Base-by-base conservation (phyloP, 2,329 filamentous ascomycete genomes). In the Aaosphaeria pasadenensis region DNA sequence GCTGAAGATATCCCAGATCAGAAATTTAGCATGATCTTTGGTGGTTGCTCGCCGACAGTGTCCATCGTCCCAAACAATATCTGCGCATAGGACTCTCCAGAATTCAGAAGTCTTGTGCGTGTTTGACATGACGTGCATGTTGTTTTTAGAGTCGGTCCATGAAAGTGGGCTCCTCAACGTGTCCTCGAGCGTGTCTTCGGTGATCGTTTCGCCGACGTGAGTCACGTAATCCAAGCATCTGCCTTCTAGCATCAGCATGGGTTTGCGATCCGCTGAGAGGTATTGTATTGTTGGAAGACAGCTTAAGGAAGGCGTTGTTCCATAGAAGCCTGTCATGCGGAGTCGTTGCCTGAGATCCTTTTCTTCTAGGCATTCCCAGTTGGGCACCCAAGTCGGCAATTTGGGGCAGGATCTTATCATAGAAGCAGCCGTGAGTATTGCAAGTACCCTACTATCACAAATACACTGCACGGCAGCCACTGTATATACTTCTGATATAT, bases 381-480 rank as follows among this genome's bases (percentile, higher is more conserved):
- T 55, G 0, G 59, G 56, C 4, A 56, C 60, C 57, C 56, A 62
- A 1, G 52, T 57, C 6, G 57, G 56, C 17, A 62, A n/a, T 35
- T 59, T 52, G 5, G 45, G 24, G 4, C 54, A 31, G 31, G 42
- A 52, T 30, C 56, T 57, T 39, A 54, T 50, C 17, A 52, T 52
- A 0, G 53, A 29, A 13, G 56, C 58, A 17, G 43, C 54, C 30
- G 44, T 52, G n/a, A 58, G 44, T 1, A 56, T 43, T 0, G 51
- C 51, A 7, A 53, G 45, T 9, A 36, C 45, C 11, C 33, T 29
- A 11, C 40, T 36, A 3, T 28, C 28, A n/a, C 28, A 48, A 11
- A 52, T 57, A 17, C 30, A 40, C 24, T 44, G 44, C 1, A 56
- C 7, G 5, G 46, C 51, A 13, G 48, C 51, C 39, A 32, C 41